Conservation (phyloP, 495 filamentous ascomycete genomes). For the Lepidopterella palustris region DNA sequence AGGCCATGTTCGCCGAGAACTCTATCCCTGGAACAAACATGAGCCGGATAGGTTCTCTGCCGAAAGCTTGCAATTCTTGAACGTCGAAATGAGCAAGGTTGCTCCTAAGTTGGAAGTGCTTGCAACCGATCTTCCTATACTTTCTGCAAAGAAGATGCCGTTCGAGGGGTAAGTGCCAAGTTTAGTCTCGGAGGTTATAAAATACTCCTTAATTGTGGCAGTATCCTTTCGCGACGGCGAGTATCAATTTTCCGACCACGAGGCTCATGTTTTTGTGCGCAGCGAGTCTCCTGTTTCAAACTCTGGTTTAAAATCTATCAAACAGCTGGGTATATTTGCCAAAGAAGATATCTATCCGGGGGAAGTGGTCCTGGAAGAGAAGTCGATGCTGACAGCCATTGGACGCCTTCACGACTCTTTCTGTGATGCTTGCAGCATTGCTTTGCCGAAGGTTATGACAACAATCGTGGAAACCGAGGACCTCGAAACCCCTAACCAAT, state of each 20-base stretch:
- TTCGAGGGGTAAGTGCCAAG: conserved; percentile 10
- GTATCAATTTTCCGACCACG: not conserved
- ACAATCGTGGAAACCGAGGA: conserved; percentile 34
- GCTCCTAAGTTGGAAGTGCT: conserved; percentile 26
- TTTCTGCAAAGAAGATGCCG: conserved; percentile 12
- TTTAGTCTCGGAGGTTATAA: not conserved
- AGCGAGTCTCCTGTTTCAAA: conserved; percentile 1
- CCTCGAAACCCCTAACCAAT: conserved; percentile 30
- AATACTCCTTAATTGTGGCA: not conserved
- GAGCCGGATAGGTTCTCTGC: conserved; percentile 78
- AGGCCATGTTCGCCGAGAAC: conserved; percentile 72
- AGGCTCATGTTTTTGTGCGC: not conserved
- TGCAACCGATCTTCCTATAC: conserved; percentile 15
- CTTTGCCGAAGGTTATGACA: conserved; percentile 52
- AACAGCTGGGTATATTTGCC: conserved; percentile 27
- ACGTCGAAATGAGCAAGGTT: conserved; percentile 12
- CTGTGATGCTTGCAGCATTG: conserved; percentile 76
- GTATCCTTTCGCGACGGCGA: not conserved
- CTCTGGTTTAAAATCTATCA: not conserved
- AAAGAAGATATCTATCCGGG: conserved; percentile 24
- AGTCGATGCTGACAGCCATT: conserved; percentile 23
- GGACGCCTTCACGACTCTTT: conserved; percentile 61
- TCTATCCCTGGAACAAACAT: conserved; percentile 90
- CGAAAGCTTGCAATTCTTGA: conserved; percentile 51
- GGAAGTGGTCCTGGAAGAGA: conserved; percentile 19